Evolutionary conservation across 73 alveolate species (phyloP).

Genomic region (Blepharisma stoltei): DNA sequence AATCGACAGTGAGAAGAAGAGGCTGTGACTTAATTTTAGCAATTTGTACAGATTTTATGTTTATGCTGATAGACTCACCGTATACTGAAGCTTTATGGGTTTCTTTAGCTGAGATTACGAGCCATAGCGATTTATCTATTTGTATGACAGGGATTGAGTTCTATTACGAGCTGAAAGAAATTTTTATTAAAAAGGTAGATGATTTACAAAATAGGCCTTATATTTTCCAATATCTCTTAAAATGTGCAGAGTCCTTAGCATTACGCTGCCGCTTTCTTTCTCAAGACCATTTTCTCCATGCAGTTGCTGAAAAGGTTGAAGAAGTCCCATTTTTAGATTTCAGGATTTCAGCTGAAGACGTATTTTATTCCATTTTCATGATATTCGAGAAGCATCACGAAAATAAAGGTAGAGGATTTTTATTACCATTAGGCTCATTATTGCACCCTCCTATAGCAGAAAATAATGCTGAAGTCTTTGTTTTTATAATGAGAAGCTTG

Average conservation of each 20-base stretch:
- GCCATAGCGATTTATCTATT: neutral
- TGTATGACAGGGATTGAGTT: constrained; percentile 9
- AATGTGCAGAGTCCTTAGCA: neutral
- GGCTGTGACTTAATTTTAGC: constrained; percentile 13
- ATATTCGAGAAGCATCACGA: neutral
- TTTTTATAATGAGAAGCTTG: constrained; percentile 19
- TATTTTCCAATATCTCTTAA: neutral
- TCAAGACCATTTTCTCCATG: neutral
- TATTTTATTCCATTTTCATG: constrained; percentile 2
- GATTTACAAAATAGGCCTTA: neutral
- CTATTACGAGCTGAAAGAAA: neutral
- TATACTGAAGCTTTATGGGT: constrained; percentile 3
- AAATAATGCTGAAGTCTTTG: neutral
- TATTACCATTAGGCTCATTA: neutral
- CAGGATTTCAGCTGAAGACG: constrained; percentile 24
- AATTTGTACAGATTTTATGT: neutral
- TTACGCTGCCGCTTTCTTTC: neutral
- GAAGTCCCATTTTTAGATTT: neutral
- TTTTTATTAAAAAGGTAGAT: neutral
- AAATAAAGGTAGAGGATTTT: constrained; percentile 2
- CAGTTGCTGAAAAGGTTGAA: neutral
- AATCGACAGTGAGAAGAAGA: neutral
- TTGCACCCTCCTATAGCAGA: neutral
- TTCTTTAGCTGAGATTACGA: neutral
- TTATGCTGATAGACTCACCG: neutral